Evolutionary conservation across 148 eudicot genomes (phyloP), one percentile per base, ranked within the genome.

Genomic region (Selenicereus undatus): DNA sequence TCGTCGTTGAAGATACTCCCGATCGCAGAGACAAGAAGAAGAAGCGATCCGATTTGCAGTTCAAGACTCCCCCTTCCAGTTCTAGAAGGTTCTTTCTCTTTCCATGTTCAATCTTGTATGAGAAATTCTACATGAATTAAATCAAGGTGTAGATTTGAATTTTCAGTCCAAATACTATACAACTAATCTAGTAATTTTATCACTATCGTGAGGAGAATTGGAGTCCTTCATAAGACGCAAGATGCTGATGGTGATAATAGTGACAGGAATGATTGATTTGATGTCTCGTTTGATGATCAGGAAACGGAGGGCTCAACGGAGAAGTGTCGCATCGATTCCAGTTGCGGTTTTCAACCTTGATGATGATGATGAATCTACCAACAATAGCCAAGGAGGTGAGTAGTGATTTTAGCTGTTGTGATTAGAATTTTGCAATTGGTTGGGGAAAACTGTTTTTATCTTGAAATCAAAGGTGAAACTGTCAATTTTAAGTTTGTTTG

Each of bases 1-100:
- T 92, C 14, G 87, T 90, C 2, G 97, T 94, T 4, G 97, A 92
- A 78, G 97, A 92, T 79, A 92, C 98, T 0, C 98, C 97, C 1
- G 97, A 91, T 14, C 78, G 97, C 69, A 92, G 87, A 58, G 84
- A 87, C 35, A 90, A 87, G 84, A 39, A 87, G 84, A 39, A 39
- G 43, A 91, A 87, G 71, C 89, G 92, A 22, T 79, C 90, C 43
- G 88, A 86, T 83, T 79, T 85, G 45, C 77, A 68, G 0, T 81
- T 86, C 75, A 88, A 85, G 36, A 89, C 94, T 83, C 91, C 98
- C 24, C 89, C 91, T 10, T 69, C 93, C 20, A 87, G 82, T 83
- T 94, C 98, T 16, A 89, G 89, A 89, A 91, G 93, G 92, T 90
- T 60, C n/a, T 17, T 16, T 78, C 50, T 35, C 20, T 79, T 45